Conservation (phyloP, 805 yeast genomes). For the Ogataea henricii region DNA sequence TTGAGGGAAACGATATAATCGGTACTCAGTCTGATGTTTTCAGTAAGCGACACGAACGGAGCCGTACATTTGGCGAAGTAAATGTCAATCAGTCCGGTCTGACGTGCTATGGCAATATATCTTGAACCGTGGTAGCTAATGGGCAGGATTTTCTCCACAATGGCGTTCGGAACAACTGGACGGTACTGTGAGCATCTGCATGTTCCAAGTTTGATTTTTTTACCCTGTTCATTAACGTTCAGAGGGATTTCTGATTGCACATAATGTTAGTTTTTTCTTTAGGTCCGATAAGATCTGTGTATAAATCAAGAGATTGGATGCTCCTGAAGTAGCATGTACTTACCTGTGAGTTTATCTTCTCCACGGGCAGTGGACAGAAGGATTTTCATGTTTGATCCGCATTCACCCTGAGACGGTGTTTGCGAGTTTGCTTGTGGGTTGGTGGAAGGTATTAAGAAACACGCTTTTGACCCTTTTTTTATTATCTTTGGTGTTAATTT, state of each 20-base stretch:
- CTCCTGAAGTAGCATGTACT: constrained; percentile 1
- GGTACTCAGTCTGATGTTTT: constrained; percentile 18
- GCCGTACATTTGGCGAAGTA: constrained; percentile 9
- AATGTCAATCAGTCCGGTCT: constrained; percentile 24
- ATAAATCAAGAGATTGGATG: background rate
- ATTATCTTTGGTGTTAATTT: background rate
- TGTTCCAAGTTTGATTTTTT: constrained; percentile 8
- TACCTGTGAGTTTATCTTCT: constrained; percentile 25
- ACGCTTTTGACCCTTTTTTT: background rate
- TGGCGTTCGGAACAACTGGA: constrained; percentile 13
- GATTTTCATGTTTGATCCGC: constrained; percentile 15
- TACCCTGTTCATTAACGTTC: constrained; percentile 4
- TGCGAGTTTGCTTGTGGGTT: background rate
- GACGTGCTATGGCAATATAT: constrained; percentile 22
- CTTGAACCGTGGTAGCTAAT: constrained; percentile 8
- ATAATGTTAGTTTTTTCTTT: constrained; percentile 6
- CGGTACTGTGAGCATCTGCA: constrained; percentile 7
- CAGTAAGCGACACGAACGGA: constrained; percentile 18
- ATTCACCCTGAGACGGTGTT: background rate
- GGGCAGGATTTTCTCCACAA: constrained; percentile 19
- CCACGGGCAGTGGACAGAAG: constrained; percentile 25
- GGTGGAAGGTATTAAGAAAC: background rate
- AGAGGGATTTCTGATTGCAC: constrained; percentile 15
- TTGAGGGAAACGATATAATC: constrained; percentile 27
- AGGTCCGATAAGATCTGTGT: constrained; percentile 17